Evolutionary conservation across 208 protist species (phyloP).

Genomic region (Acanthamoeba healyi): DNA sequence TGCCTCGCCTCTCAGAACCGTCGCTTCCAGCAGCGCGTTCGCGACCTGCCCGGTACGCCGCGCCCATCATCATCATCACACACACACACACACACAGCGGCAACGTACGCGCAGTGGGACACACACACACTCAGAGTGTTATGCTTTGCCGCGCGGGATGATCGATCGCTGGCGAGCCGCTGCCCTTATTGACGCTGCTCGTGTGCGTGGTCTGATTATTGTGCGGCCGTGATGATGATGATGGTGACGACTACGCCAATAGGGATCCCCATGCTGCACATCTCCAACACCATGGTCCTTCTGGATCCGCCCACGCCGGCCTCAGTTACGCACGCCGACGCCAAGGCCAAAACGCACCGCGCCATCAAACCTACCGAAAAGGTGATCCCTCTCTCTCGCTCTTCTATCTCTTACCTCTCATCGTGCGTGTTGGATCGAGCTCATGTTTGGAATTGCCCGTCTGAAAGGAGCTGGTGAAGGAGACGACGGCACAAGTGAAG

Average conservation of each 20-base stretch:
- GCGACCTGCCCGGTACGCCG: neutral
- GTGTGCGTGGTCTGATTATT: neutral
- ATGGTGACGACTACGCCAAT: neutral
- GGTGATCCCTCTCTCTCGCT: neutral
- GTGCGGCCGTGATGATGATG: neutral
- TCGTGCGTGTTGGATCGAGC: no score
- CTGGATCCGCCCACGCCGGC: constrained; percentile 41
- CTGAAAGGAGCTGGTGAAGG: neutral
- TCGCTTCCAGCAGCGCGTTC: neutral
- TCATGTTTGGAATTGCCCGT: no score
- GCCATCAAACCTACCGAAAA: neutral
- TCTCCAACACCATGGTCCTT: constrained; percentile 44
- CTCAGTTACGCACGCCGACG: neutral
- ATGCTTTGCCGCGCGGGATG: no score
- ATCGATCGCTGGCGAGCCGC: neutral
- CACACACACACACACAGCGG: no score
- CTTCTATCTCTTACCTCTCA: neutral
- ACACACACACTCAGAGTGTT: no score
- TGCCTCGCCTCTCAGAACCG: constrained; percentile 53
- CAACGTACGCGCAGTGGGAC: no score
- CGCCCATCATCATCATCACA: neutral
- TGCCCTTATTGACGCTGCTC: no score
- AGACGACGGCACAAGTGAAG: neutral
- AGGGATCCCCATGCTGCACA: constrained; percentile 37
- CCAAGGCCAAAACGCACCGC: neutral